Evolutionary conservation across 1,284 basidiomycete genomes (phyloP).

Genomic region (Boletellus dicymbophilus): DNA sequence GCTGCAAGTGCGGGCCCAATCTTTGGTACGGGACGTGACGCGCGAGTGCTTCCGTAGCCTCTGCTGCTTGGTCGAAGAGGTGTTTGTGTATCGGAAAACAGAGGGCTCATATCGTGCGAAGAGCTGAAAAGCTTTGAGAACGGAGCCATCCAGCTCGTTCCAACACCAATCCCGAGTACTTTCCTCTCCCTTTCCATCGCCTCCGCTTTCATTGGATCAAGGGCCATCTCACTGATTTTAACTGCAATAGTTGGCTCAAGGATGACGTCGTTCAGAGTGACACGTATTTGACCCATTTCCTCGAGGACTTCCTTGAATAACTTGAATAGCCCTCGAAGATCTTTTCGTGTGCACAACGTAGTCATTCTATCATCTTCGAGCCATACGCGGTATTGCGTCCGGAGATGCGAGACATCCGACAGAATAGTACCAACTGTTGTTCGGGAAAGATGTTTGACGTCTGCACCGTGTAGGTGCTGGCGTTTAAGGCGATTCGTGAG

Average conservation of each 20-base stretch:
- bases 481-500: slow-evolving; percentile 90
- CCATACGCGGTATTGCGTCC: slow-evolving; percentile 76
- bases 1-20: slow-evolving; percentile 80
- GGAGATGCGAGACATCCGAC: slow-evolving; percentile 70
- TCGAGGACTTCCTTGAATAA: slow-evolving; percentile 84
- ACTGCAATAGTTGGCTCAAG: slow-evolving; percentile 81
- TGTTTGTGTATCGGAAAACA: slow-evolving; percentile 20
- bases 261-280: slow-evolving; percentile 87
- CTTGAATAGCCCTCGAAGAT: slow-evolving; percentile 84
- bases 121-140: slow-evolving; percentile 72
- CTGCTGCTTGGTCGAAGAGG: slow-evolving; percentile 21
- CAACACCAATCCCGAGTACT: slow-evolving; percentile 25
- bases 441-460: slow-evolving; percentile 87
- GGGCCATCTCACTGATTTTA: slow-evolving; percentile 69
- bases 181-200: slow-evolving; percentile 37
- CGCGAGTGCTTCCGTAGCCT: slow-evolving; percentile 20
- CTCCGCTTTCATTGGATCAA: slow-evolving; percentile 63
- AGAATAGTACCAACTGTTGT: slow-evolving; percentile 80
- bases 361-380: slow-evolving; percentile 67
- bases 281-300: slow-evolving; percentile 83
- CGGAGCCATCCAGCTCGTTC: slow-evolving; percentile 77
- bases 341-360: slow-evolving; percentile 73
- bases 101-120: slow-evolving; percentile 19
- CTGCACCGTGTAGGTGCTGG: slow-evolving; percentile 85
- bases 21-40: slow-evolving; percentile 63